Evolutionary conservation across 352 stramenopile species (phyloP).

Genomic region (Phytopythium kandeliae): DNA sequence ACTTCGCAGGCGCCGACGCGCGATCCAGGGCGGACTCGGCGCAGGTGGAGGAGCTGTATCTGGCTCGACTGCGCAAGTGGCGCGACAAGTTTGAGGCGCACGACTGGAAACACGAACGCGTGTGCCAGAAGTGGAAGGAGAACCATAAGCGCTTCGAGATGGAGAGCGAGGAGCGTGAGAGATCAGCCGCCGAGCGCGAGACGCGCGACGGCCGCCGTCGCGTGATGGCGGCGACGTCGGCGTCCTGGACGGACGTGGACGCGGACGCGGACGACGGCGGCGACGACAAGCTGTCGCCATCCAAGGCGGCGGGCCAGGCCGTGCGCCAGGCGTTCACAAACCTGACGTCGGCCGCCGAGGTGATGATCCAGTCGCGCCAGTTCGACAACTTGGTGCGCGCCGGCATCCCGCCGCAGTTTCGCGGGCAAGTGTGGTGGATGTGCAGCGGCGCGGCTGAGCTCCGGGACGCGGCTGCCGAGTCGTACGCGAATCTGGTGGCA

Average conservation of each 20-base stretch:
- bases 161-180: background rate
- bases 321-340: slow-evolving; percentile 49
- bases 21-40: slow-evolving; percentile 9
- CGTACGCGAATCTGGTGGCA: slow-evolving; percentile 49
- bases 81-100: slow-evolving; percentile 43
- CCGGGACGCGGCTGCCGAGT: slow-evolving; percentile 26
- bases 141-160: slow-evolving; percentile 48
- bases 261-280: slow-evolving; percentile 1
- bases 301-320: slow-evolving; percentile 16
- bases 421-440: slow-evolving; percentile 79
- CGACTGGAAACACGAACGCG: slow-evolving; percentile 45
- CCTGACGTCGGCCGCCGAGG: slow-evolving; percentile 45
- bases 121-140: slow-evolving; percentile 71
- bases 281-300: slow-evolving; percentile 14
- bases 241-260: slow-evolving; percentile 5
- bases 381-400: slow-evolving; percentile 58
- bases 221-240: background rate
- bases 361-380: slow-evolving; percentile 45
- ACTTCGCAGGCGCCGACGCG: slow-evolving; percentile 10
- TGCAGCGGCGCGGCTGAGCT: slow-evolving; percentile 67
- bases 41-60: slow-evolving; percentile 22
- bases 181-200: background rate
- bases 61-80: slow-evolving; percentile 39
- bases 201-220: slow-evolving; percentile 1
- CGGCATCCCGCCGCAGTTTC: slow-evolving; percentile 56